Percentiles rank a stretch among this genome's conserved stretches.
phyloP scores from a whole-genome alignment of 2,329 filamentous ascomycete species.

The Fusarium agapanthi region DNA sequence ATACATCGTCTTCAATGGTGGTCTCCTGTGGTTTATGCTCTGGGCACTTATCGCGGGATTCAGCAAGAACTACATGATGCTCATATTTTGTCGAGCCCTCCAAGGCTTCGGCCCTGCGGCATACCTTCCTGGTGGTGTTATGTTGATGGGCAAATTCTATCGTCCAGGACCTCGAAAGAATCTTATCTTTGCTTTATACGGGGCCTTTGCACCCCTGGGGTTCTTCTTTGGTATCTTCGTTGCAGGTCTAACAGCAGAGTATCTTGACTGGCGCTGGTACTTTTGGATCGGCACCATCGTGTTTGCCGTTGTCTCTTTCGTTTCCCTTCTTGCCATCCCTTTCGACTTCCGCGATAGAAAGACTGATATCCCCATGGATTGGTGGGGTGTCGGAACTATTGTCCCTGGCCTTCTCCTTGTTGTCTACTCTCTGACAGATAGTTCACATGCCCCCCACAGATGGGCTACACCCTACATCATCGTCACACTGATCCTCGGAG shows the following conservation, averaged over 20 bases:
- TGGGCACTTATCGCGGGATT: slow-evolving; percentile 79
- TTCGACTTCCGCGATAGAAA: slow-evolving; percentile 43
- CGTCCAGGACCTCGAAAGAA: slow-evolving; percentile 77
- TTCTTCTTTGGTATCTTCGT: slow-evolving; percentile 74
- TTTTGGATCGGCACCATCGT: slow-evolving; percentile 69
- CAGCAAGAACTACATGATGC: slow-evolving; percentile 71
- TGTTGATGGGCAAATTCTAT: slow-evolving; percentile 74
- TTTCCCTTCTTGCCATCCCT: slow-evolving; percentile 52
- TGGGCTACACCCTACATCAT: slow-evolving; percentile 74
- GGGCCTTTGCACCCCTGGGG: slow-evolving; percentile 64
- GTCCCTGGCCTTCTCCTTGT: slow-evolving; percentile 68
- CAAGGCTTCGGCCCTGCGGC: slow-evolving; percentile 79
- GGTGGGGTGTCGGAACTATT: slow-evolving; percentile 63
- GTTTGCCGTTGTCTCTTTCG: slow-evolving; percentile 58
- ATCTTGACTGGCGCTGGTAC: slow-evolving; percentile 71
- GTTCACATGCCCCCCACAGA: slow-evolving; percentile 66
- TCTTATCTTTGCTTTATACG: slow-evolving; percentile 68
- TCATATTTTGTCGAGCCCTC: slow-evolving; percentile 77
- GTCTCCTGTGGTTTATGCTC: slow-evolving; percentile 70
- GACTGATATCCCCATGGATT: slow-evolving; percentile 62
- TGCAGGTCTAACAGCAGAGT: slow-evolving; percentile 69
- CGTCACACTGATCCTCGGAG: slow-evolving; percentile 66
- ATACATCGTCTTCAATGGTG: slow-evolving; percentile 66
- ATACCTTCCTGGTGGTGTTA: slow-evolving; percentile 75
- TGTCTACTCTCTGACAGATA: slow-evolving; percentile 74